Evolutionary conservation across 371 early-diverging fungal genomes (phyloP).

Genomic region (Sporodiniella umbellata): DNA sequence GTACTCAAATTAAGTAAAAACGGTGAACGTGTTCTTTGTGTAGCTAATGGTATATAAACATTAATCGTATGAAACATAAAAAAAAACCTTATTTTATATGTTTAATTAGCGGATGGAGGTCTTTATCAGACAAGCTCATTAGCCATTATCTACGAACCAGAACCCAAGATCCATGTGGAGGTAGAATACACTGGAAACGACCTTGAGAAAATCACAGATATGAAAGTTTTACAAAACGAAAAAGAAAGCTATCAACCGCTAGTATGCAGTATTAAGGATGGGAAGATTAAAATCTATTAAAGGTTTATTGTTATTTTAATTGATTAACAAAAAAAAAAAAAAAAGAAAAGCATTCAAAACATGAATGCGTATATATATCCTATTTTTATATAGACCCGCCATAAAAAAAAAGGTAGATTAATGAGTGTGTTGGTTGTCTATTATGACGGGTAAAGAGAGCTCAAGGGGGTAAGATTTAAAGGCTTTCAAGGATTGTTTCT

Average conservation of each 20-base stretch:
- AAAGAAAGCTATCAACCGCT: constrained; percentile 15
- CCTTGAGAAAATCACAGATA: constrained; percentile 25
- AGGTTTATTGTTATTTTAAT: neutral
- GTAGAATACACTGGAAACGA: constrained; percentile 42
- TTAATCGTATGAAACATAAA: too few species aligned
- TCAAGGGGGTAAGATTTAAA: too few species aligned
- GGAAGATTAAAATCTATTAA: constrained; percentile 35
- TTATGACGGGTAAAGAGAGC: too few species aligned
- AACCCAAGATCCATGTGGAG: neutral
- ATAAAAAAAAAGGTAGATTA: too few species aligned
- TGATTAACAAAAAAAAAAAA: neutral
- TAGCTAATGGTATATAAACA: constrained; percentile 30
- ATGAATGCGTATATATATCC: neutral
- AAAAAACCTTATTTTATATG: neutral
- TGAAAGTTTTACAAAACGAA: constrained; percentile 16
- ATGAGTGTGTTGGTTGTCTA: too few species aligned
- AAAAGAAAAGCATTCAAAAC: neutral
- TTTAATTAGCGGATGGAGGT: constrained; percentile 35
- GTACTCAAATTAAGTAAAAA: constrained; percentile 21
- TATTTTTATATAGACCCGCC: too few species aligned
- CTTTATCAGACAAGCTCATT: constrained; percentile 34
- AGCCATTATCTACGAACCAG: neutral
- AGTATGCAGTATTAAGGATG: constrained; percentile 32
- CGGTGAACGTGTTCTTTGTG: constrained; percentile 22
- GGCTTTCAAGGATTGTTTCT: neutral